phyloP scores from a whole-genome alignment of 768 basidiomycete genomes.

The Psilocybe subaeruginosa region DNA sequence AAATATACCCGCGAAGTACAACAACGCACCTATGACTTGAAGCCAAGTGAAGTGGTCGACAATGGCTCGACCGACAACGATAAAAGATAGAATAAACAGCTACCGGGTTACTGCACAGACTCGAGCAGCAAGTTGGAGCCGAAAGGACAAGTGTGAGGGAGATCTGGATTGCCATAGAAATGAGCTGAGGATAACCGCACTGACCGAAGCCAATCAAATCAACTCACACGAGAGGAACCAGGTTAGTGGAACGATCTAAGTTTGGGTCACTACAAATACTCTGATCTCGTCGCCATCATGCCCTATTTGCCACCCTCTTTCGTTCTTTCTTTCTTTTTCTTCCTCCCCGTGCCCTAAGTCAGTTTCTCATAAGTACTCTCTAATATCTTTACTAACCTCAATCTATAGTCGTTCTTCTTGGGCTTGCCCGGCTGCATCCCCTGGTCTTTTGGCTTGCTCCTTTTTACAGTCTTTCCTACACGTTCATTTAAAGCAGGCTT shows the following conservation, averaged over 20 bases:
- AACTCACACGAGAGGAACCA: constrained; percentile 25
- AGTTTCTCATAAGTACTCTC: constrained; percentile 20
- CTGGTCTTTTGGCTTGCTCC: constrained; percentile 40
- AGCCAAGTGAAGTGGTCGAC: background rate
- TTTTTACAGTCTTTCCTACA: constrained; percentile 31
- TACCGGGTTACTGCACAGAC: background rate
- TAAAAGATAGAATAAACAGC: background rate
- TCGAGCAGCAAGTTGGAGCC: background rate
- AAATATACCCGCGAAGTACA: background rate
- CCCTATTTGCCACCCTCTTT: constrained; percentile 25
- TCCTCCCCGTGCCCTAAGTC: constrained; percentile 39
- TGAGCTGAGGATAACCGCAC: constrained; percentile 24
- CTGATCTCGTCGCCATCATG: constrained; percentile 30
- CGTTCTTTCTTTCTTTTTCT: constrained; percentile 28
- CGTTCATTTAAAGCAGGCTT: constrained; percentile 47
- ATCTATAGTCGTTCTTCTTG: constrained; percentile 48
- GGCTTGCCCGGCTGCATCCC: constrained; percentile 78
- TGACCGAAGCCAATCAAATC: constrained; percentile 36
- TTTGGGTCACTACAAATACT: constrained; percentile 37
- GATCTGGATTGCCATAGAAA: constrained; percentile 32
- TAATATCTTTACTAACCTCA: constrained; percentile 5
- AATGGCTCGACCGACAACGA: background rate
- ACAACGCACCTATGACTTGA: background rate
- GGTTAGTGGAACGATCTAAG: constrained; percentile 27
- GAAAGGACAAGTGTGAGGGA: background rate